Conservation (phyloP, 257 asterid genomes). For the Thymus mandschuricus region DNA sequence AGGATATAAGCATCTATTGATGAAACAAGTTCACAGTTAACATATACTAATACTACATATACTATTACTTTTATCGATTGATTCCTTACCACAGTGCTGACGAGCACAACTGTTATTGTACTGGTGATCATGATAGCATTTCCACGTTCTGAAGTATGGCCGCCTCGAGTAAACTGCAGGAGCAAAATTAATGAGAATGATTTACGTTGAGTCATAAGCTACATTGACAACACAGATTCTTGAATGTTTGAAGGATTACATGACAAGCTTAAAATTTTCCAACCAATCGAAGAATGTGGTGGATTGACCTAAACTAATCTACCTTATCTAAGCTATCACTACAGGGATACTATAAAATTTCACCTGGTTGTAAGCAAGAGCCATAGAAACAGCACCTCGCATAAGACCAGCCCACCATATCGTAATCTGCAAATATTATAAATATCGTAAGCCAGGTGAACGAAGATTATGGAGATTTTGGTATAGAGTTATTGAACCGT, state of each 20-base stretch:
- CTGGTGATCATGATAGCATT: conserved; percentile 94
- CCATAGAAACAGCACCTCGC: conserved; percentile 99
- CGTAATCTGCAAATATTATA: conserved; percentile 54
- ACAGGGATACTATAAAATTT: neutral
- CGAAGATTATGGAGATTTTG: conserved; percentile 15
- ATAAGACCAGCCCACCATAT: conserved; percentile 99
- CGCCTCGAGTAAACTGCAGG: conserved; percentile 79
- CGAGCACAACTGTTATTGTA: conserved; percentile 93
- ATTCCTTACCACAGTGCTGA: conserved; percentile 88
- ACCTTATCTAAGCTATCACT: neutral
- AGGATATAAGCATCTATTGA: neutral
- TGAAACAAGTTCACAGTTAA: no score
- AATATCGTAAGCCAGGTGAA: conserved; percentile 18
- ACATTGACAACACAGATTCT: neutral
- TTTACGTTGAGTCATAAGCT: neutral
- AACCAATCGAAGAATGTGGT: neutral
- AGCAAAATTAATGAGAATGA: conserved; percentile 10
- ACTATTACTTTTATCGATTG: no score
- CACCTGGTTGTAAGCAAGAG: conserved; percentile 99
- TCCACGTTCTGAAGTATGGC: conserved; percentile 70
- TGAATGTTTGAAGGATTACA: neutral
- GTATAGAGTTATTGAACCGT: conserved; percentile 32
- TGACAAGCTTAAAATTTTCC: neutral
- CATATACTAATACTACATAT: no score
- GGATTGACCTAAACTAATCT: neutral